A percentile compares a stretch with the other conserved stretches of the same genome.
These are phyloP conservation scores for Boletus edulis DNA, from an alignment of 768 basidiomycete genomes.

Conservation along the genomic window DNA sequence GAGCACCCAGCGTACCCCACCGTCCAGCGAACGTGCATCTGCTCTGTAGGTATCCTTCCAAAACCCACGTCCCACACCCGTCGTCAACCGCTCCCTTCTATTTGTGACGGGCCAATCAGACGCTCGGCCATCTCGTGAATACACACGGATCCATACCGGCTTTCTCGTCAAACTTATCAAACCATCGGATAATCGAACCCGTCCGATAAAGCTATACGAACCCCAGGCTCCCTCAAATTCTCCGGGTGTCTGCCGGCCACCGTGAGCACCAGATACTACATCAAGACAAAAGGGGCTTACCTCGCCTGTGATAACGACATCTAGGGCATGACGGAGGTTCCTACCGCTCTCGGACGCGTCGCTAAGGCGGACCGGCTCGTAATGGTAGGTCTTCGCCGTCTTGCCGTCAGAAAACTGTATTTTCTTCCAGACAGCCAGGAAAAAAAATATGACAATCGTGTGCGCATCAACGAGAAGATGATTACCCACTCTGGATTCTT, in stretches of 20 bases:
- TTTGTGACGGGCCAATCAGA: slow-evolving; percentile 3
- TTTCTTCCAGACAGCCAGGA: slow-evolving; percentile 13
- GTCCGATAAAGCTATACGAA: slow-evolving; percentile 57
- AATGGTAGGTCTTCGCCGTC: slow-evolving; percentile 23
- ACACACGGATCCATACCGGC: slow-evolving; percentile 43
- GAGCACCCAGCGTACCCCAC: slow-evolving; percentile 42
- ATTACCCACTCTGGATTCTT: slow-evolving; percentile 25
- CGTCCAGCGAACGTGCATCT: slow-evolving; percentile 51
- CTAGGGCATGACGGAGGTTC: slow-evolving; percentile 30
- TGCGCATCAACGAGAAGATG: slow-evolving; percentile 1
- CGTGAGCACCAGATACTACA: slow-evolving; percentile 24
- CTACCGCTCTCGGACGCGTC: slow-evolving; percentile 27
- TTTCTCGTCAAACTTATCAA: slow-evolving; percentile 58
- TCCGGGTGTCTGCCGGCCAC: slow-evolving; percentile 43
- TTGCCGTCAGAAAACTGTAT: slow-evolving; percentile 30
- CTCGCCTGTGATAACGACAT: slow-evolving; percentile 37
- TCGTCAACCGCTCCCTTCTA: slow-evolving; percentile 43
- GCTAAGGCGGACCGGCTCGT: slow-evolving; percentile 31
- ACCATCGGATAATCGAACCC: slow-evolving; percentile 54
- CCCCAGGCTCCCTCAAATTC: slow-evolving; percentile 66
- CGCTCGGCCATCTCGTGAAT: not conserved
- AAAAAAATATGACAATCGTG: slow-evolving; percentile 22
- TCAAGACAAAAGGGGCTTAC: slow-evolving; percentile 24
- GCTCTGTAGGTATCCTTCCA: slow-evolving; percentile 53
- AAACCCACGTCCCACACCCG: slow-evolving; percentile 50